Percentiles rank a stretch among this genome's conserved stretches.
Conservation (phyloP, 208 protist genomes). For the Crithidia fasciculata region DNA sequence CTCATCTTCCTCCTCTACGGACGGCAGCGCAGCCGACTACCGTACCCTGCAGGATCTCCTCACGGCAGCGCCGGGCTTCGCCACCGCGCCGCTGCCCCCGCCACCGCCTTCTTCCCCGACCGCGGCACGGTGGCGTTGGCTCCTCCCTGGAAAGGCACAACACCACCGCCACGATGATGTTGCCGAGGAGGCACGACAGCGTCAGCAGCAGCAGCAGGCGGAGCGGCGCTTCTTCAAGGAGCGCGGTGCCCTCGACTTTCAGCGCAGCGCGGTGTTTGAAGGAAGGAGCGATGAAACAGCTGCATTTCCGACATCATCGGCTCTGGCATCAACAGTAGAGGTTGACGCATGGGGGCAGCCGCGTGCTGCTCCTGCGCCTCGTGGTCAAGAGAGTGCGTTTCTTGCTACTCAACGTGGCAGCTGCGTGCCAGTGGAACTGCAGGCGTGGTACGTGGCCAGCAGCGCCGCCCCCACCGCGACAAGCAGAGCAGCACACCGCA, state of each 20-base stretch:
- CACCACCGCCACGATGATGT: neutral
- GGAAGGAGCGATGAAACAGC: neutral
- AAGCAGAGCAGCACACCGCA: neutral
- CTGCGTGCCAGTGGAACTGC: slow-evolving; percentile 17
- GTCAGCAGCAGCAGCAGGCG: slow-evolving; percentile 16
- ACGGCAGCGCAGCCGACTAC: slow-evolving; percentile 14
- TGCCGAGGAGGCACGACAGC: neutral
- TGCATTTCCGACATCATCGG: no score
- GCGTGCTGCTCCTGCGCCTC: no score
- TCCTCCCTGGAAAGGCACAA: neutral
- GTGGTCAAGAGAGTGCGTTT: no score
- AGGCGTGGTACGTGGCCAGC: slow-evolving; percentile 28
- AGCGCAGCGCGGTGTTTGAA: slow-evolving; percentile 13
- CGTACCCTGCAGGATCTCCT: neutral
- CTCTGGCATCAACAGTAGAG: no score
- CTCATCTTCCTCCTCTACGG: neutral
- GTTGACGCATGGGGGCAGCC: no score
- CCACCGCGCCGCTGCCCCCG: neutral
- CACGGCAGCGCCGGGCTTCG: neutral
- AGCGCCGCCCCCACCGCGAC: neutral
- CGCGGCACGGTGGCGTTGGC: neutral
- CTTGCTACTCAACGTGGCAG: neutral
- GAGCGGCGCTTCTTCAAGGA: slow-evolving; percentile 13
- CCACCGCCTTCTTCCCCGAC: neutral
- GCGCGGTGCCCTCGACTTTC: slow-evolving; percentile 25